Conservation (phyloP, 495 filamentous ascomycete species). For the Penicillium egyptiacum region DNA sequence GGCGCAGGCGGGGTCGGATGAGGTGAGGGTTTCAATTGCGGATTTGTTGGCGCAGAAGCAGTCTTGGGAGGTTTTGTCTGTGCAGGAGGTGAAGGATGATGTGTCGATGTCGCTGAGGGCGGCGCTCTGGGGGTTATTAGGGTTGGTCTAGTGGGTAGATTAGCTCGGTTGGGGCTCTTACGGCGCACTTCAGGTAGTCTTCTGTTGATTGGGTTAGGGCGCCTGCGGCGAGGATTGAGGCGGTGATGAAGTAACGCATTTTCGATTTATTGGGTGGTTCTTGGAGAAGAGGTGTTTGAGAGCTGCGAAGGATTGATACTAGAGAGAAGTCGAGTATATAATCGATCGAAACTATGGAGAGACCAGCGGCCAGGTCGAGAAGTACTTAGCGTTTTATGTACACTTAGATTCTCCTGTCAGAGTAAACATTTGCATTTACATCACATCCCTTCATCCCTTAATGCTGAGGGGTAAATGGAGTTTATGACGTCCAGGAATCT, state of each 20-base stretch:
- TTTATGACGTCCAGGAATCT: conserved; percentile 27
- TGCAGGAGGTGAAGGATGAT: conserved; percentile 14
- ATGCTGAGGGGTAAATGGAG: neutral
- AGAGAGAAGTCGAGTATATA: neutral
- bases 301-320: neutral
- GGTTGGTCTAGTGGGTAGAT: neutral
- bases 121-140: conserved; percentile 15
- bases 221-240: conserved; percentile 21
- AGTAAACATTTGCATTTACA: conserved; percentile 12
- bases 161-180: conserved; percentile 15
- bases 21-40: conserved; percentile 9
- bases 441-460: conserved; percentile 25
- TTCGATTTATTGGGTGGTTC: conserved; percentile 2
- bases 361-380: neutral
- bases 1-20: conserved; percentile 10
- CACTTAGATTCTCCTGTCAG: neutral
- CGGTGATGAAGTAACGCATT: conserved; percentile 27
- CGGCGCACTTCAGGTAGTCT: conserved; percentile 19
- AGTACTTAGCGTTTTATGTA: conserved; percentile 19
- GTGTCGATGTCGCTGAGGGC: conserved; percentile 6
- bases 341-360: neutral
- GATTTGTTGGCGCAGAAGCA: conserved; percentile 28
- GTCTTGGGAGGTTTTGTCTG: conserved; percentile 11
- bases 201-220: conserved; percentile 10
- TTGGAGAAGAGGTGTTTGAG: neutral